Conservation (phyloP, 345 rosid species). For the Citrus cavaleriei region DNA sequence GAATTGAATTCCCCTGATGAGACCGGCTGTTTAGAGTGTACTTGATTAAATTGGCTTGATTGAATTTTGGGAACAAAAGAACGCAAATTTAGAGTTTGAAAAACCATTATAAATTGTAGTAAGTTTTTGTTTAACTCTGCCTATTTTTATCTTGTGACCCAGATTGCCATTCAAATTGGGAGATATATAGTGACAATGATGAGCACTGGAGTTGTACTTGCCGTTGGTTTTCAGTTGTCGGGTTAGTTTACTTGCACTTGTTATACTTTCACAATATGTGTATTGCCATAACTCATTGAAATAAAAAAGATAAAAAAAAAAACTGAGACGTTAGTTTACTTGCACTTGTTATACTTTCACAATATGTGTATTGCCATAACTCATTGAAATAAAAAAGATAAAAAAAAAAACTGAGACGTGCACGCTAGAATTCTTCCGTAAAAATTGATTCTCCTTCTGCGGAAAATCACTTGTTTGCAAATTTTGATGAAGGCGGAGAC, state of each 20-base stretch:
- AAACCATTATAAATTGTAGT: not conserved
- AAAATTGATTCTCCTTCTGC: not conserved
- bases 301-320: not conserved
- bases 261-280: not conserved
- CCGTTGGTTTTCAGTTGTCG: constrained; percentile 79
- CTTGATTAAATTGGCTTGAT: not conserved
- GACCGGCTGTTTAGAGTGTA: not conserved
- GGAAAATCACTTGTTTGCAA: constrained; percentile 17
- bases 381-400: not conserved
- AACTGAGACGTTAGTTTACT: constrained; percentile 8
- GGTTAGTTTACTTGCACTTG: constrained; percentile 38
- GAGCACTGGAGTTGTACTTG: constrained; percentile 87
- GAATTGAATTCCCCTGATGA: not conserved
- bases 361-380: not conserved
- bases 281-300: not conserved
- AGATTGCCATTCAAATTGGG: constrained; percentile 84
- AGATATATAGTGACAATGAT: constrained; percentile 93
- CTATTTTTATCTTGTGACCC: not conserved
- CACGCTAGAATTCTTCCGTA: not conserved
- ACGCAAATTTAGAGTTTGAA: not conserved
- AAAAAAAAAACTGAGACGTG: not conserved
- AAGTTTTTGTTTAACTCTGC: not conserved
- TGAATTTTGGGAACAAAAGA: not conserved
- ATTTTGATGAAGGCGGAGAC: constrained; percentile 67
- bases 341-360: not conserved